Evolutionary conservation across 805 yeast genomes (phyloP), one percentile per base, ranked within the genome.

Genomic region (Huiozyma sinensis): DNA sequence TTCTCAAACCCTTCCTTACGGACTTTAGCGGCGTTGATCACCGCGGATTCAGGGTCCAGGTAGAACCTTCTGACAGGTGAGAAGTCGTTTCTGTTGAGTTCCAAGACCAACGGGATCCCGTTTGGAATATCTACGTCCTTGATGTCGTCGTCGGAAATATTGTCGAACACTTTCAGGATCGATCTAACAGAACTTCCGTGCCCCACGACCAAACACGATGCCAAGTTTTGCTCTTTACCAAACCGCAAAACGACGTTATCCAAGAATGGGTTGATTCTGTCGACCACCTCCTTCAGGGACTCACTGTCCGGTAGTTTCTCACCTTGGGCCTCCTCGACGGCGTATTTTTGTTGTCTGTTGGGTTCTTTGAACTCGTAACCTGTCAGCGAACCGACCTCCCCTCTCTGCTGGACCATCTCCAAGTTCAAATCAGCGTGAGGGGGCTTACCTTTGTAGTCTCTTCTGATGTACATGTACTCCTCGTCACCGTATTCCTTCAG

Each of bases 161-260:
- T 67, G 64, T 80, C 83, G 51, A 84, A 60, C 53, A 79, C 71
- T 63, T 83, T 84, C 52, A 83, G 71, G 46, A 84, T 66, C 7
- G 88, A 84, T 59, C 95, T 72, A 47, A 83, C 83, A 5, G 89
- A 77, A 60, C 85, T 79, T 37, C 95, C 95, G 70, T 84, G 95
- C 10, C 85, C 86, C 42, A 84, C 83, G 48, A 83, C 64, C 45
- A 84, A 59, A 12, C 83, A 81, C 32, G 78, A 75, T 56, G 78
- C 75, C 36, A 71, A 75, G 6, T 63, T 58, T 50, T 77, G 64
- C 49, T 72, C 74, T 39, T 66, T 60, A 47, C 75, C 67, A n/a
- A 50, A 46, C 36, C 54, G 54, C 38, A 79, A 69, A n/a, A 72
- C 70, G 40, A 70, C 68, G 44, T 72, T 69, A 60, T 71, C 71